These are phyloP conservation scores for Diplotaxis tenuifolia DNA, from an alignment of 345 rosid species.

Conservation along the genomic window DNA sequence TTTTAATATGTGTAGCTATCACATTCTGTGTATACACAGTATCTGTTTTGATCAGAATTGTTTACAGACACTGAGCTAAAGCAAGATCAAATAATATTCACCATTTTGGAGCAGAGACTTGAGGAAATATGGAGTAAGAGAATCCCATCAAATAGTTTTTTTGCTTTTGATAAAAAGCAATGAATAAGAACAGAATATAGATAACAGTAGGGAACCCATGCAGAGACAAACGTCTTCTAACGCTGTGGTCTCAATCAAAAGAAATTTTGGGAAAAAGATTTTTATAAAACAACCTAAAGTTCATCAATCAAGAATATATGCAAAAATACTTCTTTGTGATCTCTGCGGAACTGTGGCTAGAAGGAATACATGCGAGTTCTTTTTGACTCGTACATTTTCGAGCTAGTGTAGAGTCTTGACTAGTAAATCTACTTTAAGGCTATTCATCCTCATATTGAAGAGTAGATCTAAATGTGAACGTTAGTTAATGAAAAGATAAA, in stretches of 20 bases:
- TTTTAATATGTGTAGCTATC: not conserved
- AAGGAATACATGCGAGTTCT: slow-evolving; percentile 44
- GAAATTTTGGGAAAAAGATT: not conserved
- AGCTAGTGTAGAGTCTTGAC: not conserved
- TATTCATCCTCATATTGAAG: not conserved
- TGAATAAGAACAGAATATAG: slow-evolving; percentile 35
- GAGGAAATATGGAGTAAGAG: not conserved
- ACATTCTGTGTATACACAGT: not conserved
- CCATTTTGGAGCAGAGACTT: not conserved
- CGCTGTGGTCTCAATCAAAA: slow-evolving; percentile 27
- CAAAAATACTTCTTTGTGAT: not conserved
- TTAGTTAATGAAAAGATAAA: too few species aligned
- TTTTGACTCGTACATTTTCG: not conserved
- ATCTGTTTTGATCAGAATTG: not conserved
- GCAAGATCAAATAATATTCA: not conserved
- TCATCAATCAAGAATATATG: slow-evolving; percentile 5
- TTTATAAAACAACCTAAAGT: slow-evolving; percentile 21
- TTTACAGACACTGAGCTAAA: not conserved
- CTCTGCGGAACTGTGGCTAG: slow-evolving; percentile 37
- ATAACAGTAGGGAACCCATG: slow-evolving; percentile 16
- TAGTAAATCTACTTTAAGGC: too few species aligned
- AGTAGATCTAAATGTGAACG: too few species aligned
- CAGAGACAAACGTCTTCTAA: slow-evolving; percentile 31
- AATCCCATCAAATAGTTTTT: not conserved
- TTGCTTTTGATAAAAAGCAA: slow-evolving; percentile 20